Evolutionary conservation across 768 basidiomycete species (phyloP).

Genomic region (Dentipellis fragilis): DNA sequence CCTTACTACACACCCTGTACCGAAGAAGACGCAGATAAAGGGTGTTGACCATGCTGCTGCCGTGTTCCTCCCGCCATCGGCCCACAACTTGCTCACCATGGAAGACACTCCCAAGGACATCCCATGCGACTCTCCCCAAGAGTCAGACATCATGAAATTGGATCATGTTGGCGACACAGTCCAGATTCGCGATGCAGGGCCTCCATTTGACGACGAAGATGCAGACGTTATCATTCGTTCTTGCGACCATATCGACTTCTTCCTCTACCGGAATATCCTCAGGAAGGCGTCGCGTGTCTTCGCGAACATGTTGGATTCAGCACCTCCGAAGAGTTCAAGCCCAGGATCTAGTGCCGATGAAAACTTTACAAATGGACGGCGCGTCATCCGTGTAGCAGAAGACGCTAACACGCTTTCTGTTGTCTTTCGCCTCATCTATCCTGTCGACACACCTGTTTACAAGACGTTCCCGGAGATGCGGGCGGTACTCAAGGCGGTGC

Average conservation of each 20-base stretch:
- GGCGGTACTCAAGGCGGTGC: neutral
- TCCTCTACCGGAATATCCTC: neutral
- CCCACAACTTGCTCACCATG: neutral
- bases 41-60: neutral
- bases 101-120: no score
- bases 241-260: neutral
- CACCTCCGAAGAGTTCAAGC: neutral
- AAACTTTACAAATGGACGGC: neutral
- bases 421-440: neutral
- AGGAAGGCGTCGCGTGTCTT: neutral
- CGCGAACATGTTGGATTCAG: neutral
- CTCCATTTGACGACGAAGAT: neutral
- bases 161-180: neutral
- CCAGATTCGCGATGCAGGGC: neutral
- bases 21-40: no score
- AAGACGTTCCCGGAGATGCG: neutral
- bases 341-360: neutral
- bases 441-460: neutral
- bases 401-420: neutral
- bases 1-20: no score
- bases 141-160: neutral
- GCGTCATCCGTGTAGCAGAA: neutral
- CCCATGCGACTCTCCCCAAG: neutral
- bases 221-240: neutral
- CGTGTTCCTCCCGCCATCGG: neutral